phyloP scores from a whole-genome alignment of 75 land plant genomes.

The Isoetes taiwanensis region DNA sequence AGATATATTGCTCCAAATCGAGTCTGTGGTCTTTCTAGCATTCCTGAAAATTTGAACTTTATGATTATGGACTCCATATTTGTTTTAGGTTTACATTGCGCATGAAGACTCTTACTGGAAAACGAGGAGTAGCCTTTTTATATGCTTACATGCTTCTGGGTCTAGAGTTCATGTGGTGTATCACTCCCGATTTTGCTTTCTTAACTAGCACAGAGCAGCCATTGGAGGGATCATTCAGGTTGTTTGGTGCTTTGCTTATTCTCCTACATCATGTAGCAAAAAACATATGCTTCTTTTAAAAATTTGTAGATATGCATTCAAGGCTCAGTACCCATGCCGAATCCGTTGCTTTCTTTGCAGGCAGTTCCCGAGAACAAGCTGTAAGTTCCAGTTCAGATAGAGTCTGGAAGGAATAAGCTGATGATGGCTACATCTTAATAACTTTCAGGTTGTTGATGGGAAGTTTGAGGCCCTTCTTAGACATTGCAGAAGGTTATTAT shows the following conservation, averaged over 20 bases:
- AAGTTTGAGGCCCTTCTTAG: slow-evolving; percentile 59
- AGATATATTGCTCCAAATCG: no score
- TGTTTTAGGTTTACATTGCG: slow-evolving; percentile 85
- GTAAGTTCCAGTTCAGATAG: slow-evolving; percentile 32
- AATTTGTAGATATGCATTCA: slow-evolving; percentile 86
- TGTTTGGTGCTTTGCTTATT: slow-evolving; percentile 5
- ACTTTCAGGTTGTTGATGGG: slow-evolving; percentile 71
- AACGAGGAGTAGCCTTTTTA: slow-evolving; percentile 74
- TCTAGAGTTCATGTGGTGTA: slow-evolving; percentile 74
- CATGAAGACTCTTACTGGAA: slow-evolving; percentile 85
- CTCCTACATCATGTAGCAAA: no score
- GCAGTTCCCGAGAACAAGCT: slow-evolving; percentile 82
- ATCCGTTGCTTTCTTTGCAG: slow-evolving; percentile 99
- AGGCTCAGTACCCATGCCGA: slow-evolving; percentile 93
- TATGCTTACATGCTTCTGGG: slow-evolving; percentile 96
- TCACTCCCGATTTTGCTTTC: slow-evolving; percentile 86
- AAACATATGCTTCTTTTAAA: no score
- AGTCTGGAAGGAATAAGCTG: slow-evolving; percentile 1
- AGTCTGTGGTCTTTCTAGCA: no score
- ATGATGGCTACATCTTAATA: background rate
- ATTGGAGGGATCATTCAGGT: slow-evolving; percentile 94
- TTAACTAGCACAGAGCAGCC: slow-evolving; percentile 83
- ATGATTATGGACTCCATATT: no score
- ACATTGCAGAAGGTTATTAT: slow-evolving; percentile 51
- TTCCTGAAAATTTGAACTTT: no score